Conservation (phyloP, 1,284 basidiomycete genomes). For the Albatrellus sp. region DNA sequence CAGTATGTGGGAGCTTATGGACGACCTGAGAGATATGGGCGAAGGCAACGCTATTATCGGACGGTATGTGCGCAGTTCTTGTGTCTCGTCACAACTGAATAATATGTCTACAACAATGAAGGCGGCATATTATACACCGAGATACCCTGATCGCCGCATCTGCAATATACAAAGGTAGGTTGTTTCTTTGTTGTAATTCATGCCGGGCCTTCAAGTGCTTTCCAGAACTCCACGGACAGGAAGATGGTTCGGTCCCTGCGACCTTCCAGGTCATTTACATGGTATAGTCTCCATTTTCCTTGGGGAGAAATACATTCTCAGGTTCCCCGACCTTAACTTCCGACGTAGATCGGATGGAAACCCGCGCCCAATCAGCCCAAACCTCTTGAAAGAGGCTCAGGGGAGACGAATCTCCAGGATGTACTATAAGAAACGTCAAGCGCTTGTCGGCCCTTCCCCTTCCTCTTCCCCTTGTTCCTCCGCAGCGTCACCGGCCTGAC, state of each 20-base stretch:
- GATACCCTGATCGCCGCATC: constrained; percentile 88
- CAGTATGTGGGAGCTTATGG: constrained; percentile 91
- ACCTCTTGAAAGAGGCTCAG: constrained; percentile 78
- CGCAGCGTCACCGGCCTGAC: constrained; percentile 5
- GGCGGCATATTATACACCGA: constrained; percentile 60
- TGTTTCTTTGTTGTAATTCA: neutral
- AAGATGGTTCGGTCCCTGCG: constrained; percentile 80
- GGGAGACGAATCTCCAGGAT: constrained; percentile 72
- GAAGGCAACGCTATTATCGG: constrained; percentile 89
- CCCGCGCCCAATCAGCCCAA: constrained; percentile 77
- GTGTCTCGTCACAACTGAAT: neutral
- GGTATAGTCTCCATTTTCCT: constrained; percentile 30
- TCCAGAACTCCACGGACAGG: constrained; percentile 73
- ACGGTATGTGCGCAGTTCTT: constrained; percentile 31
- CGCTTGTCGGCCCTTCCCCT: neutral
- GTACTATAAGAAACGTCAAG: constrained; percentile 34
- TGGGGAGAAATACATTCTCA: neutral
- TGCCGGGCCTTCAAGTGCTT: constrained; percentile 1
- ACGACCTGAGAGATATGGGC: constrained; percentile 93
- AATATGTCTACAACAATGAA: constrained; percentile 15
- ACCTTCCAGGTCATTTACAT: constrained; percentile 96
- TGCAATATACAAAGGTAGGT: constrained; percentile 81
- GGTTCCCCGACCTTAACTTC: too few relatives aligned
- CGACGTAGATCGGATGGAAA: constrained; percentile 91
- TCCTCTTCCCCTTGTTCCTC: neutral